Conservation (phyloP, 768 basidiomycete species). For the Pholiota molesta region DNA sequence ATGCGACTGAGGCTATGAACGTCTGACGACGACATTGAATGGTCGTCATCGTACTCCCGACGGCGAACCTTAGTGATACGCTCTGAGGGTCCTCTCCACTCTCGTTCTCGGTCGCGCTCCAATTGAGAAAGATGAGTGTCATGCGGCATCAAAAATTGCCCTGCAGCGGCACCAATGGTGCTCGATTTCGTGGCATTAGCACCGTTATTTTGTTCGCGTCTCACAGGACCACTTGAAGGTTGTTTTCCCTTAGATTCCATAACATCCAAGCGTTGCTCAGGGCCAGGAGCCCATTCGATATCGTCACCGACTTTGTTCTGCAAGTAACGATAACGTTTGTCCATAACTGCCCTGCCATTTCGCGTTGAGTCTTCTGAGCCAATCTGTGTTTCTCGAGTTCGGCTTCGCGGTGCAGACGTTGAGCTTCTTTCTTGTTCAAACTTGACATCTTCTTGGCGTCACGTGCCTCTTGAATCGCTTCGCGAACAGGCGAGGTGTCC, state of each 20-base stretch:
- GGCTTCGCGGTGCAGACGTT: conserved; percentile 76
- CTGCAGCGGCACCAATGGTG: conserved; percentile 64
- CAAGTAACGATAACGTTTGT: conserved; percentile 81
- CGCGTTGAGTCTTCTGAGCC: conserved; percentile 73
- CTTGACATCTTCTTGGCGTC: conserved; percentile 64
- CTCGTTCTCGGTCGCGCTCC: conserved; percentile 38
- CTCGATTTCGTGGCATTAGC: conserved; percentile 43
- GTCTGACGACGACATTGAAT: conserved; percentile 90
- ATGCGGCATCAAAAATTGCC: conserved; percentile 44
- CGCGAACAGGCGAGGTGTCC: conserved; percentile 51
- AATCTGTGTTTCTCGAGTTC: conserved; percentile 83
- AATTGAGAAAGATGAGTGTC: conserved; percentile 19
- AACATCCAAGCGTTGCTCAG: conserved; percentile 45
- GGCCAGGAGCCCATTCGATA: conserved; percentile 64
- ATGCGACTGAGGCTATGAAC: conserved; percentile 73
- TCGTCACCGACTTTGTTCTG: conserved; percentile 57
- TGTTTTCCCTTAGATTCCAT: conserved; percentile 52
- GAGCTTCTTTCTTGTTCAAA: conserved; percentile 74
- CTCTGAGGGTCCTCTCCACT: conserved; percentile 60
- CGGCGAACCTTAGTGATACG: conserved; percentile 77
- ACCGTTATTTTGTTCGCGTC: conserved; percentile 53
- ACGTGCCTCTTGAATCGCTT: conserved; percentile 38
- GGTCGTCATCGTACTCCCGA: conserved; percentile 87
- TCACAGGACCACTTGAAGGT: conserved; percentile 64
- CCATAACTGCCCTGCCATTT: conserved; percentile 94